Evolutionary conservation across 345 rosid species (phyloP), one percentile per base, ranked within the genome.

Genomic region (Aegle marmelos): DNA sequence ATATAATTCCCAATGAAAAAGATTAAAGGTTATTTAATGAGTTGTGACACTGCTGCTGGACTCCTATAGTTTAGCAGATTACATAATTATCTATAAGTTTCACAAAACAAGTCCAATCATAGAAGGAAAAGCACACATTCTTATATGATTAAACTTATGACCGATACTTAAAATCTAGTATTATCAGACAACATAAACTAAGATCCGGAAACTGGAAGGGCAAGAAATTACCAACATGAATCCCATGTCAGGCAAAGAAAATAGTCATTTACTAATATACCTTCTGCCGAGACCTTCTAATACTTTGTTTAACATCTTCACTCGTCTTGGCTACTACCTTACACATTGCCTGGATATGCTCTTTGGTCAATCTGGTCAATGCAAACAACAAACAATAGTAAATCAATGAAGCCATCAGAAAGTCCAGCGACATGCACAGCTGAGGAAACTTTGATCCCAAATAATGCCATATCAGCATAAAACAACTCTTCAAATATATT

Each of bases 261-360:
- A 16, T 41, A 48, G 48, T 68, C 19, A n/a, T 65, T 39, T 28
- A 66, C n/a, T 28, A 17, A 2, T 9, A 56, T 86, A 93, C 99
- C 97, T 95, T 93, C 72, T 92, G 97, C 31, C 98, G 87, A 27
- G 98, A 90, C 80, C 97, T 94, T 88, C 99, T 81, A 74, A 96
- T 82, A 86, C 98, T 96, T 86, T 91, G 97, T 84, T 90, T 96
- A 58, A 89, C 97, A 82, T 91, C 98, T 85, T 96, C 98, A 79
- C 93, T 85, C 27, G 97, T 92, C 86, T 88, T 96, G 67, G 94
- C 64, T 10, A 96, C 97, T 73, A 96, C 90, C 88, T 96, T 96
- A 83, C 90, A 87, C 89, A 96, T 87, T 7, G 97, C 98, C 99
- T 92, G 89, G 37, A 87, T 84, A 89, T 95, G 98, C 87, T 95